Percentiles rank a stretch among this genome's conserved stretches.
Conservation (phyloP, 306 rosid genomes). For the Hippophae gyantsensis region DNA sequence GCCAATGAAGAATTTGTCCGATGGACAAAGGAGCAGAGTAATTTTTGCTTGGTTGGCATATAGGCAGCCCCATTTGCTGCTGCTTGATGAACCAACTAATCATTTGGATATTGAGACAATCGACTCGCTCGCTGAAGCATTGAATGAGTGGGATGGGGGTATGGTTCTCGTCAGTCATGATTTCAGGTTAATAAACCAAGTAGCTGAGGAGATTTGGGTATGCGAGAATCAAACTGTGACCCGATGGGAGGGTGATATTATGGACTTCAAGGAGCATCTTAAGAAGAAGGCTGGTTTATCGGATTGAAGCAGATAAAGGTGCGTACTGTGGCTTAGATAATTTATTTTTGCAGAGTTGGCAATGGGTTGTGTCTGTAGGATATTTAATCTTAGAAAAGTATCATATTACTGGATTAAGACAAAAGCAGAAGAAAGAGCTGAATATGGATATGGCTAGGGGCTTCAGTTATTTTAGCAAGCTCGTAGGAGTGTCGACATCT, state of each 20-base stretch:
- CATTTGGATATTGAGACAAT: constrained; percentile 97
- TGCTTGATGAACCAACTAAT: constrained; percentile 91
- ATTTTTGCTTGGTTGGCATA: constrained; percentile 92
- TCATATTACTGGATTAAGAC: too few relatives aligned
- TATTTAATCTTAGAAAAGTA: too few relatives aligned
- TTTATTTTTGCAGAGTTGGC: too few relatives aligned
- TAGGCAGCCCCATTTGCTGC: constrained; percentile 84
- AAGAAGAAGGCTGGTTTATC: constrained; percentile 69
- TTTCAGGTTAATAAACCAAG: constrained; percentile 97
- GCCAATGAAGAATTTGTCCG: constrained; percentile 94
- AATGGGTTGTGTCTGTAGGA: too few relatives aligned
- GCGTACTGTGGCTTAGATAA: too few relatives aligned
- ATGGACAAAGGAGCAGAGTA: constrained; percentile 95
- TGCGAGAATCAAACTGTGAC: constrained; percentile 84
- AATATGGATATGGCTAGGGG: too few relatives aligned
- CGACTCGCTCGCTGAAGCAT: constrained; percentile 85
- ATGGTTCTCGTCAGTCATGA: constrained; percentile 96
- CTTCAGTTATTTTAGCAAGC: too few relatives aligned
- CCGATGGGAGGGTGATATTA: constrained; percentile 85
- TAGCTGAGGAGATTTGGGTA: constrained; percentile 93
- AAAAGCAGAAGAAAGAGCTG: too few relatives aligned
- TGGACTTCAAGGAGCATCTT: constrained; percentile 82
- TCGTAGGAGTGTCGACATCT: too few relatives aligned
- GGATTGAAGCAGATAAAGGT: constrained; percentile 21
- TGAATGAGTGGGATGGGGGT: constrained; percentile 99